Evolutionary conservation across 495 filamentous ascomycete species (phyloP), one percentile per base, ranked within the genome.

Genomic region (Pseudomonodictys pantanalensis): DNA sequence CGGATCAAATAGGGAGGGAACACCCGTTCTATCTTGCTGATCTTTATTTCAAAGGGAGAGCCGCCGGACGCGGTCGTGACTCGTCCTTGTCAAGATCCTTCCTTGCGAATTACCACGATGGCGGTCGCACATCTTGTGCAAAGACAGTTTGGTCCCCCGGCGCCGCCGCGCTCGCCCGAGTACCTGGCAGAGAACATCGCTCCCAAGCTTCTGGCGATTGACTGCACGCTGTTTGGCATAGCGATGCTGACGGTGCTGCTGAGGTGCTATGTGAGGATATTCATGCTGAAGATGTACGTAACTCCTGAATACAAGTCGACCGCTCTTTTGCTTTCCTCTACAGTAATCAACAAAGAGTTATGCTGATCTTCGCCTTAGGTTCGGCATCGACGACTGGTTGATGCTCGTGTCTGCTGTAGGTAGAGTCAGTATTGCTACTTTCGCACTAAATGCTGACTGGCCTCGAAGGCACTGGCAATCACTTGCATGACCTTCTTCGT

Each of bases 351-450:
- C n/a, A n/a, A n/a, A n/a, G n/a, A n/a, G n/a, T n/a, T n/a, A n/a
- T n/a, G n/a, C n/a, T n/a, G n/a, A n/a, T n/a, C n/a, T n/a, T n/a
- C n/a, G n/a, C n/a, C n/a, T n/a, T n/a, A n/a, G n/a, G 7, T 63
- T 57, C 22, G 26, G 60, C 17, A 43, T 58, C 6, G 60, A 63
- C 41, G 60, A 71, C 55, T 63, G 45, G 22, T 42, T 66, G 25
- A 71, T 71, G 43, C 20, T 69, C 35, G 49, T 47, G 18, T 63
- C 69, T 6, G 58, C 56, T 53, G 53, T 69, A 20, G 18, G 57
- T 30, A 38, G 18, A 3, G 7, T 8, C 20, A 10, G 5, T 22
- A 20, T 46, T 43, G 17, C n/a, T n/a, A 43, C 33, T 5, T 22
- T 49, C 6, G 6, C 24, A 49, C 15, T 49, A 49, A 29, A 5